These are phyloP conservation scores for Albugo candida DNA, from an alignment of 352 stramenopile genomes.

Conservation along the genomic window DNA sequence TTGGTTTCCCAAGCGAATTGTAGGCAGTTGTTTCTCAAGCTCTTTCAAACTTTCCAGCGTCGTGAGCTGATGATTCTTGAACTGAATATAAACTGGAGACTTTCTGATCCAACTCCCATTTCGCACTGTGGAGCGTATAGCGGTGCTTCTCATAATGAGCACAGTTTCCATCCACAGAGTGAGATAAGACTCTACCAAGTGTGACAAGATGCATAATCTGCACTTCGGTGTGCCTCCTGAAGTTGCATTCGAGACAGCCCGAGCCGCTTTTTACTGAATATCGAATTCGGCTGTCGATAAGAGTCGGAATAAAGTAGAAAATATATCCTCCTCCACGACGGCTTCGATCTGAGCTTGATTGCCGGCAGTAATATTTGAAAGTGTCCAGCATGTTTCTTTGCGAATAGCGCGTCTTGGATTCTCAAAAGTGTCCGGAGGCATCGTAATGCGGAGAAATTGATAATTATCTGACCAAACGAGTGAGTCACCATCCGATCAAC, in stretches of 20 bases:
- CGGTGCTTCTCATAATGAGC: no score
- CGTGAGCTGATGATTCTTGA: conserved; percentile 17
- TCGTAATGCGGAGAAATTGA: conserved; percentile 94
- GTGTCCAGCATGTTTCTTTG: conserved; percentile 99
- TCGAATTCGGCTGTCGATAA: conserved; percentile 94
- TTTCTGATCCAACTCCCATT: conserved; percentile 26
- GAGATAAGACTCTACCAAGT: no score
- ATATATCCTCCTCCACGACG: conserved; percentile 95
- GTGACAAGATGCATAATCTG: conserved; percentile 95
- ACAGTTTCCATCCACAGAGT: no score
- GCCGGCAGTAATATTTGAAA: conserved; percentile 98
- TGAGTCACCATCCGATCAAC: not conserved
- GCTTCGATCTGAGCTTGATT: conserved; percentile 98
- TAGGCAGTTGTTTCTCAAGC: not conserved
- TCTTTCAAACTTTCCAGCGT: no score
- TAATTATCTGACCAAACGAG: conserved; percentile 56
- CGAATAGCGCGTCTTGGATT: conserved; percentile 95
- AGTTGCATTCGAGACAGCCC: conserved; percentile 72
- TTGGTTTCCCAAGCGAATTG: conserved; percentile 10
- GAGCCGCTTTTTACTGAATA: conserved; percentile 79
- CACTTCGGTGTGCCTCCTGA: conserved; percentile 81
- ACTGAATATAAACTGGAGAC: not conserved
- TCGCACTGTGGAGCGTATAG: conserved; percentile 67
- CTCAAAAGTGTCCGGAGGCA: conserved; percentile 90
- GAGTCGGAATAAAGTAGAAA: conserved; percentile 92